Conservation (phyloP, 2,329 filamentous ascomycete species). For the Fusarium sp. region DNA sequence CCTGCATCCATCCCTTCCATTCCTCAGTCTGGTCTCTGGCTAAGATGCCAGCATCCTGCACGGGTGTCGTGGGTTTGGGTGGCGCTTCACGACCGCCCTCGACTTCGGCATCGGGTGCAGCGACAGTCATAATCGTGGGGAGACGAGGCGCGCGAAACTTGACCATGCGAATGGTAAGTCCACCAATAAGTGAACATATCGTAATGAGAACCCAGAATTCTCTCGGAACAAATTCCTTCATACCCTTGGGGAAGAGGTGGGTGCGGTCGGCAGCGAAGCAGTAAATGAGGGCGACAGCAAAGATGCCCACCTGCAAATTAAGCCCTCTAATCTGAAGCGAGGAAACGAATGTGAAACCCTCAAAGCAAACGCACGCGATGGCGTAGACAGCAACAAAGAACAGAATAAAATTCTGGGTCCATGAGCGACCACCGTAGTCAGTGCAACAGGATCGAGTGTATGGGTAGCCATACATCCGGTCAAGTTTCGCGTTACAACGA, state of each 20-base stretch:
- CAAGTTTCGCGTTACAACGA: constrained; percentile 60
- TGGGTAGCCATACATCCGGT: constrained; percentile 50
- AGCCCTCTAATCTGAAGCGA: constrained; percentile 26
- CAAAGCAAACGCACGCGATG: constrained; percentile 33
- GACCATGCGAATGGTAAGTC: constrained; percentile 35
- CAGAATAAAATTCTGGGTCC: constrained; percentile 42
- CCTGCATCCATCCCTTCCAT: constrained; percentile 75
- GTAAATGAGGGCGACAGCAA: constrained; percentile 43
- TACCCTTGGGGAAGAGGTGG: constrained; percentile 44
- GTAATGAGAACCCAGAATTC: constrained; percentile 35
- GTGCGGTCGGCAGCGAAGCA: constrained; percentile 47
- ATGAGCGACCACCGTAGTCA: constrained; percentile 52
- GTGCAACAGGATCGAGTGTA: constrained; percentile 65
- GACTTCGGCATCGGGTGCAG: background rate
- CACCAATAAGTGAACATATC: constrained; percentile 18
- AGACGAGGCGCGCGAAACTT: constrained; percentile 28
- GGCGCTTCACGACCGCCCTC: background rate
- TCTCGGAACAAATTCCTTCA: constrained; percentile 36
- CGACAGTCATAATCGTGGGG: background rate
- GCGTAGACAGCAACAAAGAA: constrained; percentile 32
- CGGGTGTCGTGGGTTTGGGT: background rate
- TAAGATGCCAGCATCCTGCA: constrained; percentile 39
- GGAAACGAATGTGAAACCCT: constrained; percentile 26
- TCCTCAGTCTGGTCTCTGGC: constrained; percentile 69
- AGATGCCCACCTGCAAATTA: constrained; percentile 43